phyloP scores from a whole-genome alignment of 129 eudicot species.

The Artemisia tridentata region DNA sequence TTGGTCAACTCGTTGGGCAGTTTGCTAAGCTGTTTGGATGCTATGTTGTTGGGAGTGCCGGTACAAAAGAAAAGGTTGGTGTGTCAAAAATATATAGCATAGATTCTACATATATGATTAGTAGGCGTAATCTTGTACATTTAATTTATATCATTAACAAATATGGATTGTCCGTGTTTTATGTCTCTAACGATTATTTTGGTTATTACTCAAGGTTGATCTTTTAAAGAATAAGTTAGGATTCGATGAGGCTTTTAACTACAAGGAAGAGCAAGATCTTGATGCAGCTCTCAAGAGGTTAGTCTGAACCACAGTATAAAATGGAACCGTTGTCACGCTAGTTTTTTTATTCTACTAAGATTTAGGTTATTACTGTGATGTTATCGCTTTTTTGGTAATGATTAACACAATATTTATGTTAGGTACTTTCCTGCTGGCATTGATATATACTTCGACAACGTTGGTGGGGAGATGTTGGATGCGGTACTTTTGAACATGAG shows the following conservation, averaged over 20 bases:
- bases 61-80: constrained; percentile 46
- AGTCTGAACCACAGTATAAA: neutral
- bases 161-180: neutral
- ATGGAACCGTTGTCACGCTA: too few species aligned
- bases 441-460: constrained; percentile 41
- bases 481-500: constrained; percentile 39
- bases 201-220: constrained; percentile 35
- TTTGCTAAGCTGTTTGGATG: constrained; percentile 51
- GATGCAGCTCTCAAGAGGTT: constrained; percentile 40
- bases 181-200: neutral
- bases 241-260: constrained; percentile 54
- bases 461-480: constrained; percentile 43
- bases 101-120: too few species aligned
- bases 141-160: neutral
- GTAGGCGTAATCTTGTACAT: neutral
- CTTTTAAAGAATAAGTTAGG: constrained; percentile 43
- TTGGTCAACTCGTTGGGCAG: constrained; percentile 28
- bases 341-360: too few species aligned
- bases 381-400: neutral
- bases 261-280: constrained; percentile 42
- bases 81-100: neutral
- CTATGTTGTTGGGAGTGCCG: constrained; percentile 56
- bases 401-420: neutral
- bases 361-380: too few species aligned
- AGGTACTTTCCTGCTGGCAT: constrained; percentile 39